Evolutionary conservation across 2,329 filamentous ascomycete species (phyloP), one percentile per base, ranked within the genome.

Genomic region (Hypoxylon sp.): DNA sequence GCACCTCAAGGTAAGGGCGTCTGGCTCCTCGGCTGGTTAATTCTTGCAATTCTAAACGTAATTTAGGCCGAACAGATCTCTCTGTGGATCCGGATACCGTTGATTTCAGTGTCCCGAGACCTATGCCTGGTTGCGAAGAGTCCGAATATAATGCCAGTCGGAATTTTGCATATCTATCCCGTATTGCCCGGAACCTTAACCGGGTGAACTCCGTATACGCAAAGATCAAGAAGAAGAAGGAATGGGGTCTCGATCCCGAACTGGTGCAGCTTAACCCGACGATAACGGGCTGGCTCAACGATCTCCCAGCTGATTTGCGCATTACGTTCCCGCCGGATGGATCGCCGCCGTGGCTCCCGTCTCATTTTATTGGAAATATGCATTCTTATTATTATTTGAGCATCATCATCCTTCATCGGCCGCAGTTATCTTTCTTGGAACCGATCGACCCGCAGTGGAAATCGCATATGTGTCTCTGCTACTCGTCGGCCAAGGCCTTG

Each of bases 371-470:
- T 50, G 95, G 93, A 34, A 97, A 97, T 74, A 84, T 97, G 78
- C 92, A 97, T 75, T 91, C 90, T 2, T 97, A 98, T 78, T 94
- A 96, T 77, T 90, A 96, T 71, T 84, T 98, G 16, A 90, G 89
- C 12, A 85, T 95, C 51, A 93, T 98, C 58, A 89, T 98, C 78
- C 90, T 97, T 63, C 91, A 97, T 76, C 88, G 95, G 43, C 94
- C 95, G 19, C 94, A 97, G 74, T 81, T 98, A 39, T 89, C 90
- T 11, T 90, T 92, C 60, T 88, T 94, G 59, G 91, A 94, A 62
- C 91, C 91, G 1, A n/a, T 91, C 89, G 60, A 79, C 83, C 4
- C 80, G 2, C 86, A 88, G 63, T 97, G 94, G 93, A 97, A 93
- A 77, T 87, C 90, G 50, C 92, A 97, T 73, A 95, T 98, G 91